phyloP scores from a whole-genome alignment of 1,139 yeast genomes.

The Suhomyces atakaporum region DNA sequence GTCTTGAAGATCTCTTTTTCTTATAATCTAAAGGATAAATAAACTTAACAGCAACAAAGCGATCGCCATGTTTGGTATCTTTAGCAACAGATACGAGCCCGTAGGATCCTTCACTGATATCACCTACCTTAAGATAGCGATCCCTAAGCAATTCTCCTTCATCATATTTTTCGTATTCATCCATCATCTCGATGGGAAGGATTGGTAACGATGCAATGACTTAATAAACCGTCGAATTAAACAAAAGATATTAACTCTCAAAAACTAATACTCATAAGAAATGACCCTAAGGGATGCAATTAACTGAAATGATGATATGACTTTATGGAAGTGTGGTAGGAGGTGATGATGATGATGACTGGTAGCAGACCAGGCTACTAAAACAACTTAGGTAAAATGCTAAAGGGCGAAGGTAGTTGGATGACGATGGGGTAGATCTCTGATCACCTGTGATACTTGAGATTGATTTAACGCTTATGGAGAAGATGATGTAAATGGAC shows the following conservation, averaged over 20 bases:
- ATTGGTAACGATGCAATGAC: slow-evolving; percentile 1
- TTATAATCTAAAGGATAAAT: slow-evolving; percentile 55
- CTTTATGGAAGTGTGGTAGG: not conserved
- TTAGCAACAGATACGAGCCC: slow-evolving; percentile 89
- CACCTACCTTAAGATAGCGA: slow-evolving; percentile 70
- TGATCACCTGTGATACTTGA: slow-evolving; percentile 9
- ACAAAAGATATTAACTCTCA: not conserved
- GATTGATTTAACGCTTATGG: slow-evolving; percentile 1
- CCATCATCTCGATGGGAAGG: slow-evolving; percentile 28
- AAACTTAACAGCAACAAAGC: slow-evolving; percentile 82
- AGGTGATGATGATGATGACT: slow-evolving; percentile 2
- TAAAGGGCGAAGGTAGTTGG: not conserved
- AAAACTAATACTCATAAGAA: not conserved
- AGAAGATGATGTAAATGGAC: slow-evolving; percentile 1
- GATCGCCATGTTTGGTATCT: slow-evolving; percentile 53
- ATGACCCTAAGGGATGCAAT: not conserved
- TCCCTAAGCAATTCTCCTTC: slow-evolving; percentile 63
- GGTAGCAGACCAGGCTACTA: slow-evolving; percentile 1
- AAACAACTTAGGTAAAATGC: not conserved
- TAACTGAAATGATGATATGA: not conserved
- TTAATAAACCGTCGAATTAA: not conserved
- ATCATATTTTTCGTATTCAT: slow-evolving; percentile 54
- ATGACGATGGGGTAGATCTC: slow-evolving; percentile 1
- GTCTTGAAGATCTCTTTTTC: slow-evolving; percentile 26
- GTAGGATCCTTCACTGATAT: slow-evolving; percentile 89